Evolutionary conservation across 768 basidiomycete genomes (phyloP).

Genomic region (Rubroboletus satanas): DNA sequence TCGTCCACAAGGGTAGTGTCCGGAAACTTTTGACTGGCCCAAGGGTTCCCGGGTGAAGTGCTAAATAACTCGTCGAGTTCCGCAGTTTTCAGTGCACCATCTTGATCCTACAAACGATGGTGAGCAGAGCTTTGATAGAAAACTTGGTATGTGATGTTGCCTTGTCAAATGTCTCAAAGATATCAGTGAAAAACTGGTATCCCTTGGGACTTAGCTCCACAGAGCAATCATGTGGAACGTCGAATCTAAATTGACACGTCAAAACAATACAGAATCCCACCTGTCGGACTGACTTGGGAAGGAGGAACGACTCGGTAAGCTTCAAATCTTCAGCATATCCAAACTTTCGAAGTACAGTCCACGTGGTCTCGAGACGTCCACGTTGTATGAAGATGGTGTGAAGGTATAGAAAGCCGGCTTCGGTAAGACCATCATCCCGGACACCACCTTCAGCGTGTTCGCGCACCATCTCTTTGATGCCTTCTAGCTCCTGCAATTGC

Average conservation of each 20-base stretch:
- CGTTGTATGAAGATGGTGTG: slow-evolving; percentile 97
- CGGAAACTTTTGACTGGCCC: slow-evolving; percentile 87
- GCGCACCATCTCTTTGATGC: slow-evolving; percentile 90
- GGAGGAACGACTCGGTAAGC: slow-evolving; percentile 81
- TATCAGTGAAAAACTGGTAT: slow-evolving; percentile 95
- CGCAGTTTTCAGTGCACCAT: slow-evolving; percentile 79
- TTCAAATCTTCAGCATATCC: slow-evolving; percentile 95
- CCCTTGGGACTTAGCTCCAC: slow-evolving; percentile 93
- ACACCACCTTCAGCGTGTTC: slow-evolving; percentile 75
- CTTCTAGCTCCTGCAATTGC: slow-evolving; percentile 90
- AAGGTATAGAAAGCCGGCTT: slow-evolving; percentile 89
- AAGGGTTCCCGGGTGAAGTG: slow-evolving; percentile 96
- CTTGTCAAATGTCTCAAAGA: slow-evolving; percentile 95
- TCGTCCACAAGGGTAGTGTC: slow-evolving; percentile 87
- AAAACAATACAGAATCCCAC: slow-evolving; percentile 4
- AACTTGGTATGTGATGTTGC: slow-evolving; percentile 33
- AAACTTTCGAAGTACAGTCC: slow-evolving; percentile 93
- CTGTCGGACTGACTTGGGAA: slow-evolving; percentile 67
- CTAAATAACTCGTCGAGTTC: slow-evolving; percentile 89
- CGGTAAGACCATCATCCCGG: slow-evolving; percentile 77
- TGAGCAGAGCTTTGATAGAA: slow-evolving; percentile 1
- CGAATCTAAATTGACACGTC: slow-evolving; percentile 56
- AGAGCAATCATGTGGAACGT: slow-evolving; percentile 90
- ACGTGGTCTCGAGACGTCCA: slow-evolving; percentile 93
- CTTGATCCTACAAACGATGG: slow-evolving; percentile 66